phyloP scores from a whole-genome alignment of 805 yeast species.

The Jamesozyma hellenica region DNA sequence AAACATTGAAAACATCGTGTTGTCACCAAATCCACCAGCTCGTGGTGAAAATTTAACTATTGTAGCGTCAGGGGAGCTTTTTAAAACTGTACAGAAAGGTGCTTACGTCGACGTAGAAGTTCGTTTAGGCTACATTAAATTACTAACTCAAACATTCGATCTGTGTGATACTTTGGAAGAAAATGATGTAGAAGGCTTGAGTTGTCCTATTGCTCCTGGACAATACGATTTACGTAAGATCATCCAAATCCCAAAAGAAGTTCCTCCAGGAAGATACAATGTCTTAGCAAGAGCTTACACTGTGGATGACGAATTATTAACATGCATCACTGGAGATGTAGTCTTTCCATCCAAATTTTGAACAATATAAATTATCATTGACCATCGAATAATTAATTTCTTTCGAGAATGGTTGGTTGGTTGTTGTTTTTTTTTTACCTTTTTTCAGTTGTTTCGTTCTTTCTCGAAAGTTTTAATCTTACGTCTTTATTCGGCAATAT shows the following conservation, averaged over 20 bases:
- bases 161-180: constrained; percentile 79
- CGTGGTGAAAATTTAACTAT: constrained; percentile 80
- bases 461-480: too few relatives aligned
- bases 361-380: background rate
- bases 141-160: constrained; percentile 84
- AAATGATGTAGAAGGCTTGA: constrained; percentile 50
- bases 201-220: constrained; percentile 76
- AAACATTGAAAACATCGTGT: constrained; percentile 44
- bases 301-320: constrained; percentile 63
- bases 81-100: constrained; percentile 57
- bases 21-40: constrained; percentile 81
- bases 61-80: constrained; percentile 57
- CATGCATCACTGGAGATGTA: constrained; percentile 72
- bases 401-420: too few relatives aligned
- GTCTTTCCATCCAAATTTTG: constrained; percentile 30
- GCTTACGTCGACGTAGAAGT: constrained; percentile 94
- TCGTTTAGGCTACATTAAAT: constrained; percentile 80
- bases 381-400: too few relatives aligned
- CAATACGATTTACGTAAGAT: constrained; percentile 51
- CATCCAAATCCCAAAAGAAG: constrained; percentile 81
- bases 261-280: constrained; percentile 88
- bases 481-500: too few relatives aligned
- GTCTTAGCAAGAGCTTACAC: constrained; percentile 88
- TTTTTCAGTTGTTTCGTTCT: too few relatives aligned
- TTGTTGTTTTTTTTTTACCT: too few relatives aligned